Evolutionary conservation across 805 yeast species (phyloP).

Genomic region (Wickerhamiella hasegawae): DNA sequence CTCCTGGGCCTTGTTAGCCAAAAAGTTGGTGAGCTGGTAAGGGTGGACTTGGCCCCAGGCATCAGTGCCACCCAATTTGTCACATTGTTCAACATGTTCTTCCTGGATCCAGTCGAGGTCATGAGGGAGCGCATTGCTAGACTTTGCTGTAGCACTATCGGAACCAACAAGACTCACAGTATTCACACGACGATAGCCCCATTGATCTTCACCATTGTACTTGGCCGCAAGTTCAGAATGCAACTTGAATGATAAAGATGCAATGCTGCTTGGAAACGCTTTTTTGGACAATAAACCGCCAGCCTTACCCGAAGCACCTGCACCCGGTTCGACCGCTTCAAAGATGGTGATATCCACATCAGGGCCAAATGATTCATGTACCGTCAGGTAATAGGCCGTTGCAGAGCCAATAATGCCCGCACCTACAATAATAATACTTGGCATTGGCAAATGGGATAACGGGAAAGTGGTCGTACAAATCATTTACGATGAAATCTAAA

Average conservation of each 20-base stretch:
- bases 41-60: slow-evolving; percentile 97
- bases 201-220: slow-evolving; percentile 67
- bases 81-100: slow-evolving; percentile 52
- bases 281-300: slow-evolving; percentile 89
- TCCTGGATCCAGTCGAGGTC: slow-evolving; percentile 66
- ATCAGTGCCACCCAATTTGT: slow-evolving; percentile 64
- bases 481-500: no score
- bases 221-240: slow-evolving; percentile 70
- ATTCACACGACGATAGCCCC: slow-evolving; percentile 64
- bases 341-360: slow-evolving; percentile 66
- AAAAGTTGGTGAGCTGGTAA: slow-evolving; percentile 73
- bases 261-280: slow-evolving; percentile 95
- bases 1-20: slow-evolving; percentile 63
- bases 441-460: no score
- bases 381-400: slow-evolving; percentile 75
- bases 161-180: background rate
- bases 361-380: slow-evolving; percentile 66
- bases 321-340: slow-evolving; percentile 86
- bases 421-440: slow-evolving; percentile 17
- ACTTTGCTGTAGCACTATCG: slow-evolving; percentile 1
- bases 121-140: slow-evolving; percentile 20
- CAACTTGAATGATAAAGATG: slow-evolving; percentile 68
- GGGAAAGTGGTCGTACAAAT: no score
- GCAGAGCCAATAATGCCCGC: slow-evolving; percentile 96
- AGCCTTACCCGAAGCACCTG: slow-evolving; percentile 95